Evolutionary conservation across 257 asterid genomes (phyloP).

Genomic region (Nicotiana otophora): DNA sequence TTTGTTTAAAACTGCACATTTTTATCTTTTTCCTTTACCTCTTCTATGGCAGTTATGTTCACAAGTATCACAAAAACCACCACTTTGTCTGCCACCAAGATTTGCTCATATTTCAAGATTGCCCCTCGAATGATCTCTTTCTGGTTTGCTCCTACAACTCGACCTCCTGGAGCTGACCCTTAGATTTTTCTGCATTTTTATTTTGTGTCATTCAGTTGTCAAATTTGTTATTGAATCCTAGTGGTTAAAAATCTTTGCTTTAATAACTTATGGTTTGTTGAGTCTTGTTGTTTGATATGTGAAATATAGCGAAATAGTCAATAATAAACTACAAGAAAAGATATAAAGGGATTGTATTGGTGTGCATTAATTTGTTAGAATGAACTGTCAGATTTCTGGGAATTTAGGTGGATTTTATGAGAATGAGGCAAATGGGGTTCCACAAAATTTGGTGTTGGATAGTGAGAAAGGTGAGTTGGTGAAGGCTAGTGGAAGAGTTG

Average conservation of each 20-base stretch:
- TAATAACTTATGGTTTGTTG: slow-evolving; percentile 2
- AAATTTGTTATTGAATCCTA: not conserved
- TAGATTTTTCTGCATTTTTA: slow-evolving; percentile 16
- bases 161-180: slow-evolving; percentile 94
- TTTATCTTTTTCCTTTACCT: not conserved
- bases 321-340: not conserved
- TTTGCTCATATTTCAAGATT: slow-evolving; percentile 21
- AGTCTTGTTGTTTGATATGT: not conserved
- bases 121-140: slow-evolving; percentile 58
- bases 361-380: slow-evolving; percentile 17
- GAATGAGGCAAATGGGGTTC: slow-evolving; percentile 28
- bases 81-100: slow-evolving; percentile 29
- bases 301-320: not conserved
- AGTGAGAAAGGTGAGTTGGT: slow-evolving; percentile 50
- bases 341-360: not conserved
- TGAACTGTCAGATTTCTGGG: slow-evolving; percentile 22
- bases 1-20: not conserved
- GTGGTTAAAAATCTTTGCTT: not conserved
- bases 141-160: slow-evolving; percentile 85
- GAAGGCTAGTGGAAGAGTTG: slow-evolving; percentile 37
- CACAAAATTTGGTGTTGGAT: slow-evolving; percentile 44
- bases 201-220: not conserved
- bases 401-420: slow-evolving; percentile 12
- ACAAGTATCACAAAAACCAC: slow-evolving; percentile 11
- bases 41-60: slow-evolving; percentile 31